Base-by-base conservation (phyloP, 2,329 filamentous ascomycete species). In the Fusarium sacchari region DNA sequence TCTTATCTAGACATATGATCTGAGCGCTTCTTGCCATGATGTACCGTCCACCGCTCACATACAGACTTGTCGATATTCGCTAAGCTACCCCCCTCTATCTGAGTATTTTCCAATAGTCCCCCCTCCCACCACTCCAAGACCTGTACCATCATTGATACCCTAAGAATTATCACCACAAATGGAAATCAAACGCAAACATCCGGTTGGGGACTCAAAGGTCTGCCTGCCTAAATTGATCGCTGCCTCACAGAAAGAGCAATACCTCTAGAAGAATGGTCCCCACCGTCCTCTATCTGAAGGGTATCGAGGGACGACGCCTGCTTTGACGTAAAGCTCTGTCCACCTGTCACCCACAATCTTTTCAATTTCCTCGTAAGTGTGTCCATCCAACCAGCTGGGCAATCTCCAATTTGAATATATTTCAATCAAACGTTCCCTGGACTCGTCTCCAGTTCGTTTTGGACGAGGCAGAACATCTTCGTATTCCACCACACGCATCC, bases 191-290 rank as follows among this genome's bases (percentile, higher is more conserved):
- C 36, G 10, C 39, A 40, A 40, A 37, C 17, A 37, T 18, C 9
- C 4, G 6, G 12, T n/a, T n/a, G 22, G 7, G 9, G 8, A n/a
- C 4, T 40, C 14, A 11, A 11, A 11, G 14, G 9, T 22, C n/a
- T 42, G 9, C 8, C 13, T 15, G 9, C 40, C 8, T 42, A 42
- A 17, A 7, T 42, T 7, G 0, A 42, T 5, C 22, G 6, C 7
- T 42, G 15, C 22, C 14, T 42, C 15, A 9, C 40, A 42, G 22
- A 40, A 37, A 37, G 1, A 20, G 11, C 17, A 37, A 20, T 20
- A 1, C 5, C 18, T 18, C 9, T 18, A 3, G 18, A 20, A 37
- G 18, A 37, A 20, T 18, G 0, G 18, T 37, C 20, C 36, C 17
- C 36, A 20, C 9, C 17, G 17, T 40, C 14, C 40, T 11, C 22